phyloP scores from a whole-genome alignment of 805 yeast genomes.

The Suhomyces xylopsoci region DNA sequence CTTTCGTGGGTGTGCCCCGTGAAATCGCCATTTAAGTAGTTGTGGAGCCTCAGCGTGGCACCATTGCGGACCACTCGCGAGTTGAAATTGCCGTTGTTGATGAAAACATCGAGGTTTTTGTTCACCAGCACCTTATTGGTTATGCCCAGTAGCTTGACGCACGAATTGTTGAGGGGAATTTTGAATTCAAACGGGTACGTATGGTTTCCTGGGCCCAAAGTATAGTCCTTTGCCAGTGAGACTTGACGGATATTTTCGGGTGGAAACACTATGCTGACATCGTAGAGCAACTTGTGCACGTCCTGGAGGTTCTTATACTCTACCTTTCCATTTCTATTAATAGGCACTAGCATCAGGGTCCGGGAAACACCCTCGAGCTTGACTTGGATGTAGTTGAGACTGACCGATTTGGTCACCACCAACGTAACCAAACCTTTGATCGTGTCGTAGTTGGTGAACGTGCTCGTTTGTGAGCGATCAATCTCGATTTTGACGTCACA shows the following conservation, averaged over 20 bases:
- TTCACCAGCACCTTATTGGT: conserved; percentile 33
- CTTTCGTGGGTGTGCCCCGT: background rate
- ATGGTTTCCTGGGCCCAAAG: conserved; percentile 50
- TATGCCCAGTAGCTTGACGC: conserved; percentile 33
- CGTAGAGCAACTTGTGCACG: conserved; percentile 48
- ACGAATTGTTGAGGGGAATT: conserved; percentile 43
- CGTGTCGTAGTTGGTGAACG: conserved; percentile 47
- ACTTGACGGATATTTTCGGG: conserved; percentile 47
- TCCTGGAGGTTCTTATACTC: conserved; percentile 25
- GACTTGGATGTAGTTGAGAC: conserved; percentile 47
- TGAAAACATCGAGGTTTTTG: conserved; percentile 24
- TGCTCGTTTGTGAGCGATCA: conserved; percentile 35
- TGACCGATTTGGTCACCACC: conserved; percentile 38
- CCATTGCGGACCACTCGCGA: background rate
- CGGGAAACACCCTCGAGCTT: conserved; percentile 50
- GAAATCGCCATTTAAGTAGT: background rate
- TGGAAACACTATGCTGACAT: conserved; percentile 50
- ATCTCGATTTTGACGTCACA: conserved; percentile 30
- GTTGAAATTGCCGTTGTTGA: conserved; percentile 33
- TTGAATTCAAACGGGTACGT: conserved; percentile 46
- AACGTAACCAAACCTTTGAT: conserved; percentile 41
- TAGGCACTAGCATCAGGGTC: conserved; percentile 33
- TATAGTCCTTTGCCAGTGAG: conserved; percentile 41
- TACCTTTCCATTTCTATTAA: conserved; percentile 1
- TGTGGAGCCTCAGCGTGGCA: background rate